A percentile compares a stretch with the other conserved stretches of the same genome.
These are phyloP conservation scores for Neophaeococcomyces mojaviensis DNA, from an alignment of 2,329 filamentous ascomycete species.

Conservation along the genomic window DNA sequence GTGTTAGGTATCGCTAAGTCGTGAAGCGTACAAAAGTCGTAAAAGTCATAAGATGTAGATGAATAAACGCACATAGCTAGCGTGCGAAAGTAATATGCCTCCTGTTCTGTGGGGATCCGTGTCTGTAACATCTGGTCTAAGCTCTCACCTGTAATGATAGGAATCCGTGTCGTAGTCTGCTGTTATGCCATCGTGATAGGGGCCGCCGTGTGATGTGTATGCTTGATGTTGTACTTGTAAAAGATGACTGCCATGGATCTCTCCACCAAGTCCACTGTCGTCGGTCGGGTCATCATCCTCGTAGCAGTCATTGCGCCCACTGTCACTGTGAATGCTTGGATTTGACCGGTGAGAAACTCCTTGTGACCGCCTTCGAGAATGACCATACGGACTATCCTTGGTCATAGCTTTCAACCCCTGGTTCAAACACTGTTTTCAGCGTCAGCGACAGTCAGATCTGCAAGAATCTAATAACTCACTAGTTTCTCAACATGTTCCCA, in stretches of 20 bases:
- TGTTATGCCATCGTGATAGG: background rate
- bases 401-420: conserved; percentile 70
- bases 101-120: no score
- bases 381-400: conserved; percentile 11
- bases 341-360: conserved; percentile 15
- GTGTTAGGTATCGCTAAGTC: no score
- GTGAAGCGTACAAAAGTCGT: no score
- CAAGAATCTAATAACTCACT: conserved; percentile 47
- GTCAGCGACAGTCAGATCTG: background rate
- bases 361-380: conserved; percentile 14
- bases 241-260: background rate
- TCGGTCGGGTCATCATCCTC: conserved; percentile 18
- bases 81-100: no score
- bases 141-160: background rate
- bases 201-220: background rate
- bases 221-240: background rate
- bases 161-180: background rate
- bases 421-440: conserved; percentile 61
- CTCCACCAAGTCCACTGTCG: conserved; percentile 20
- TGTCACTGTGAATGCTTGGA: conserved; percentile 4
- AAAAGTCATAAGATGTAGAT: no score
- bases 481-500: conserved; percentile 70
- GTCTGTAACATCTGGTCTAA: no score
- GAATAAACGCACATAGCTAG: no score
- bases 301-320: background rate